Conservation (phyloP, 2,329 filamentous ascomycete species). For the Dothidotthia symphoricarpi region DNA sequence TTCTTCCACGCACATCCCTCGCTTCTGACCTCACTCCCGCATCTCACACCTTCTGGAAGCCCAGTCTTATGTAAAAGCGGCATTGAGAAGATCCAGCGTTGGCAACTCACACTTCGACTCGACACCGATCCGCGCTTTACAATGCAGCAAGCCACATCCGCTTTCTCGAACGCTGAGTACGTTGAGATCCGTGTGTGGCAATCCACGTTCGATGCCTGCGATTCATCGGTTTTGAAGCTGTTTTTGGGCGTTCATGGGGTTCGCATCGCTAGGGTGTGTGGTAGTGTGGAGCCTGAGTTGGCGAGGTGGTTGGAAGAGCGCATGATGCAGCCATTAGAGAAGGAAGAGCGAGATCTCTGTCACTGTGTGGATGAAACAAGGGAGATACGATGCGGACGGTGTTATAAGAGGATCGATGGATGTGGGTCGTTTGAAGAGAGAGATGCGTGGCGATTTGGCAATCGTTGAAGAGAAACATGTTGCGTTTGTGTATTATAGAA, state of each 20-base stretch:
- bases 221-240: conserved; percentile 44
- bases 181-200: conserved; percentile 54
- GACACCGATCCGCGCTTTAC: conserved; percentile 52
- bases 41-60: conserved; percentile 38
- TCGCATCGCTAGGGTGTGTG: conserved; percentile 43
- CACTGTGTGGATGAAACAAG: conserved; percentile 29
- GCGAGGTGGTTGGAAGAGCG: conserved; percentile 47
- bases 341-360: conserved; percentile 16
- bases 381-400: conserved; percentile 33
- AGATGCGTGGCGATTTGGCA: conserved; percentile 24
- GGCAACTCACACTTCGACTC: conserved; percentile 49
- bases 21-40: conserved; percentile 48
- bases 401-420: conserved; percentile 14
- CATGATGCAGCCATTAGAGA: conserved; percentile 43
- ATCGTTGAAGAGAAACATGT: conserved; percentile 11
- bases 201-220: conserved; percentile 38
- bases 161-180: conserved; percentile 49
- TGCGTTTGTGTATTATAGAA: too few species aligned
- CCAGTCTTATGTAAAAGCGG: conserved; percentile 38
- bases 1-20: conserved; percentile 52
- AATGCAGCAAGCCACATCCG: conserved; percentile 37
- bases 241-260: conserved; percentile 51
- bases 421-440: conserved; percentile 16
- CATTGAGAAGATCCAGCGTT: conserved; percentile 43
- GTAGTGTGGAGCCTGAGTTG: conserved; percentile 44